Evolutionary conservation across 306 rosid species (phyloP).

Genomic region (Abrus precatorius): DNA sequence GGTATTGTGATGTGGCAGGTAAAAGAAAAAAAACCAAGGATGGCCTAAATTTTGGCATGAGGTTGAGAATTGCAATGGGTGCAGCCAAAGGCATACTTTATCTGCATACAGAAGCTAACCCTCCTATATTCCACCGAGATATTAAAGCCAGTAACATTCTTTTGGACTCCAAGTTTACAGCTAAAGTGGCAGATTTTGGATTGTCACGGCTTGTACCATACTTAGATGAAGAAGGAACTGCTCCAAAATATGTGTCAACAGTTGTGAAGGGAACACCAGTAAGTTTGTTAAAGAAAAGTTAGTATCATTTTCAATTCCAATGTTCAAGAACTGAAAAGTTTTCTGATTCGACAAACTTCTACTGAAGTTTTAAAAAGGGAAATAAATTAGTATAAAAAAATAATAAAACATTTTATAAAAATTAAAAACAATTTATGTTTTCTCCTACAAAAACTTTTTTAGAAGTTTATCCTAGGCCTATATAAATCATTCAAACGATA

Average conservation of each 20-base stretch:
- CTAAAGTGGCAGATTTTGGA: slow-evolving; percentile 97
- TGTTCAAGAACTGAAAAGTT: neutral
- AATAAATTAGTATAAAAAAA: too few relatives aligned
- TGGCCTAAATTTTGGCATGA: slow-evolving; percentile 62
- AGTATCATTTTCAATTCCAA: slow-evolving; percentile 13
- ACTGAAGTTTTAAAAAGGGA: too few relatives aligned
- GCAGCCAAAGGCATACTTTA: slow-evolving; percentile 88
- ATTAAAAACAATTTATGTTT: too few relatives aligned
- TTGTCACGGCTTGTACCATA: slow-evolving; percentile 85
- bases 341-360: too few relatives aligned
- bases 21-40: slow-evolving; percentile 53
- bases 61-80: slow-evolving; percentile 79
- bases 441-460: too few relatives aligned
- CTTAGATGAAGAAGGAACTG: slow-evolving; percentile 69
- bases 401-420: too few relatives aligned
- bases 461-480: too few relatives aligned
- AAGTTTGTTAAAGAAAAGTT: slow-evolving; percentile 50
- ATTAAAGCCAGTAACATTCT: slow-evolving; percentile 93
- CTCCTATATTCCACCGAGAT: slow-evolving; percentile 95
- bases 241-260: slow-evolving; percentile 77
- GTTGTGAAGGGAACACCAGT: slow-evolving; percentile 97
- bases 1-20: slow-evolving; percentile 60
- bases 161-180: slow-evolving; percentile 67
- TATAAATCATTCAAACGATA: neutral
- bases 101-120: slow-evolving; percentile 92